Evolutionary conservation across 805 yeast genomes (phyloP).

Genomic region (Cephaloascus albidus): DNA sequence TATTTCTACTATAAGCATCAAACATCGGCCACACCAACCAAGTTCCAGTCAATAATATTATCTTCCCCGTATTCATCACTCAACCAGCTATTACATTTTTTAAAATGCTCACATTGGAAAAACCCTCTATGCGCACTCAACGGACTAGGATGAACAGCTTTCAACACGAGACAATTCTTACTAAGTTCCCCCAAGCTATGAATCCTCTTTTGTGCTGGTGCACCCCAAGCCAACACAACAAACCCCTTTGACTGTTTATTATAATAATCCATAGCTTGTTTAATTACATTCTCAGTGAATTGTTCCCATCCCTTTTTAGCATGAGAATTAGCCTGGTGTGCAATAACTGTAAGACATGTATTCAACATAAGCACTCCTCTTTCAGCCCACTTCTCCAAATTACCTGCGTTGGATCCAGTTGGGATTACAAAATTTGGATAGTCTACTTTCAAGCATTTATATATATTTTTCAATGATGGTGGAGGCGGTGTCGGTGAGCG

Average conservation of each 20-base stretch:
- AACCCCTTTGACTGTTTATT: constrained; percentile 39
- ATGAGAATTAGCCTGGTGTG: constrained; percentile 91
- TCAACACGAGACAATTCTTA: constrained; percentile 40
- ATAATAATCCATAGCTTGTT: constrained; percentile 39
- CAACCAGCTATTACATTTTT: constrained; percentile 73
- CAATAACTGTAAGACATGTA: constrained; percentile 83
- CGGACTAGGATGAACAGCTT: constrained; percentile 92
- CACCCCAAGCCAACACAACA: constrained; percentile 76
- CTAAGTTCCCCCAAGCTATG: constrained; percentile 21
- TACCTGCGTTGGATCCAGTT: constrained; percentile 46
- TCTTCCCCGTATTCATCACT: constrained; percentile 23
- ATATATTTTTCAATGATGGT: constrained; percentile 83
- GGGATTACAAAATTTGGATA: constrained; percentile 67
- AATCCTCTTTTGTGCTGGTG: constrained; percentile 60
- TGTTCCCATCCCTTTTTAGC: constrained; percentile 87
- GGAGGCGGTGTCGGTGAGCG: constrained; percentile 69
- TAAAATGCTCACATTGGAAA: constrained; percentile 70
- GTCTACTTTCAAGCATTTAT: constrained; percentile 55
- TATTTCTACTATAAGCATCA: too few relatives aligned
- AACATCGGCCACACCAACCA: too few relatives aligned
- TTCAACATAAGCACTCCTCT: constrained; percentile 85
- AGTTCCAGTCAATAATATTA: constrained; percentile 59
- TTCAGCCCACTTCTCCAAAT: constrained; percentile 74
- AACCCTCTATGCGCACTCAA: constrained; percentile 81
- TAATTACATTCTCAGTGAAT: constrained; percentile 70